Conservation (phyloP, 1,284 basidiomycete species). For the Sporisorium scitamineum region DNA sequence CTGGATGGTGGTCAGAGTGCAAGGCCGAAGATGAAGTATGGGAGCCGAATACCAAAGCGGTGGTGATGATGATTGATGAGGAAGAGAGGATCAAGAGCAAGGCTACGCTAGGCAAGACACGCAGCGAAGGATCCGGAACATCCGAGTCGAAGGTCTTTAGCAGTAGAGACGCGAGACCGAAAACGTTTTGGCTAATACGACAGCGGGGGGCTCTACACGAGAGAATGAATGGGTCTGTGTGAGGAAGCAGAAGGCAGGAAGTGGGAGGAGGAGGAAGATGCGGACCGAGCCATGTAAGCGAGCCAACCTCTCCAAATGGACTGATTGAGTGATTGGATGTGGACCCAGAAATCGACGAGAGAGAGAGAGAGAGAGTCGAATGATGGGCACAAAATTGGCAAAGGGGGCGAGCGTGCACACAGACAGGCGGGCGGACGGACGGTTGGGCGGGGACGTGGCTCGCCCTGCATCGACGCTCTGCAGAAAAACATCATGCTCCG, state of each 20-base stretch:
- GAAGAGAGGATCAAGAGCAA: neutral
- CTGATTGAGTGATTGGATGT: neutral
- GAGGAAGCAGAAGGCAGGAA: neutral
- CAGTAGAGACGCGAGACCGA: conserved; percentile 1
- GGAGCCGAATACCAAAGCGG: neutral
- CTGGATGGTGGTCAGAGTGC: neutral
- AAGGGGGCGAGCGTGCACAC: neutral
- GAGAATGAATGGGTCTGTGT: neutral
- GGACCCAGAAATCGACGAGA: conserved; percentile 3
- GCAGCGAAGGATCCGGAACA: conserved; percentile 35
- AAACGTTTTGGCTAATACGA: neutral
- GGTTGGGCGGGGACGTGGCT: neutral
- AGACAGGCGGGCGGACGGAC: neutral
- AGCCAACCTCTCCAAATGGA: conserved; percentile 4
- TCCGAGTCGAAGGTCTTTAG: conserved; percentile 12
- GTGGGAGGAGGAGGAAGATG: conserved; percentile 6
- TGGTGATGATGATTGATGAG: neutral
- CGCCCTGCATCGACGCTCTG: neutral
- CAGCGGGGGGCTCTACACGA: neutral
- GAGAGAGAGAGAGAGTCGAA: no score
- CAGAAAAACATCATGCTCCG: neutral
- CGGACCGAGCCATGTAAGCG: conserved; percentile 33
- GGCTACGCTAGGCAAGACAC: neutral
- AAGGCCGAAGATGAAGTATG: conserved; percentile 10
- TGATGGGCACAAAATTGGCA: neutral